These are phyloP conservation scores for Hirsutella rhossiliensis DNA, from an alignment of 2,329 filamentous ascomycete genomes.

Conservation along the genomic window DNA sequence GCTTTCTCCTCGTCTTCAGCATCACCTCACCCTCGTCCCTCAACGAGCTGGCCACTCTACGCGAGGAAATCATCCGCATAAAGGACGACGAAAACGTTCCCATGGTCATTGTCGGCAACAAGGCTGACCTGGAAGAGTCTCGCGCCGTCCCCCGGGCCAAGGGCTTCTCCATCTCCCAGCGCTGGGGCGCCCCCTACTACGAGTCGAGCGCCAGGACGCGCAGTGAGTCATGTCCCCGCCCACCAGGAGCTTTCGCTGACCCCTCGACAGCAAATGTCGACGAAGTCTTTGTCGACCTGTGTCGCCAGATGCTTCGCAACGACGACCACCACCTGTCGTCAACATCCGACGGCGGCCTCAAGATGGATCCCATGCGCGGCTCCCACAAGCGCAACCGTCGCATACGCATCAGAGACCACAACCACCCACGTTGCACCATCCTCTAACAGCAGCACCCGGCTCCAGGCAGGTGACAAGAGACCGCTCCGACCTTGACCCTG, in stretches of 20 bases:
- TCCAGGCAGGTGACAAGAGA: not conserved
- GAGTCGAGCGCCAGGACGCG: slow-evolving; percentile 74
- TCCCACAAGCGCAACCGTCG: slow-evolving; percentile 17
- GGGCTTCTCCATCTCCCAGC: slow-evolving; percentile 75
- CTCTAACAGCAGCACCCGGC: slow-evolving; percentile 21
- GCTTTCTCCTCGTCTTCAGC: slow-evolving; percentile 84
- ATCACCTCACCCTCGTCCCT: slow-evolving; percentile 81
- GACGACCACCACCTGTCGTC: slow-evolving; percentile 38
- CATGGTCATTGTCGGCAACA: slow-evolving; percentile 87
- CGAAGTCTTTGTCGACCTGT: slow-evolving; percentile 78
- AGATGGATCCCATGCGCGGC: slow-evolving; percentile 21
- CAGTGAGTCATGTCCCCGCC: slow-evolving; percentile 29
- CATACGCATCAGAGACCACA: slow-evolving; percentile 15
- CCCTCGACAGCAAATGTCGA: slow-evolving; percentile 59
- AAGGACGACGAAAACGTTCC: slow-evolving; percentile 79
- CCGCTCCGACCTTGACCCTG: too few species aligned
- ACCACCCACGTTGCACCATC: slow-evolving; percentile 29
- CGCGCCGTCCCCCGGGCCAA: slow-evolving; percentile 64
- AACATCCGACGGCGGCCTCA: slow-evolving; percentile 26
- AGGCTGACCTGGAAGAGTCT: slow-evolving; percentile 80
- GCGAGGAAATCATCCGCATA: slow-evolving; percentile 83
- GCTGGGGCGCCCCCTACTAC: slow-evolving; percentile 84
- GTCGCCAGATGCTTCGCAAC: slow-evolving; percentile 68
- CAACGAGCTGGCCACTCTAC: slow-evolving; percentile 65
- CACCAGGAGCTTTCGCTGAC: slow-evolving; percentile 10